phyloP scores from a whole-genome alignment of 2,329 filamentous ascomycete species.

The Chrysoporthe deuterocubensis region DNA sequence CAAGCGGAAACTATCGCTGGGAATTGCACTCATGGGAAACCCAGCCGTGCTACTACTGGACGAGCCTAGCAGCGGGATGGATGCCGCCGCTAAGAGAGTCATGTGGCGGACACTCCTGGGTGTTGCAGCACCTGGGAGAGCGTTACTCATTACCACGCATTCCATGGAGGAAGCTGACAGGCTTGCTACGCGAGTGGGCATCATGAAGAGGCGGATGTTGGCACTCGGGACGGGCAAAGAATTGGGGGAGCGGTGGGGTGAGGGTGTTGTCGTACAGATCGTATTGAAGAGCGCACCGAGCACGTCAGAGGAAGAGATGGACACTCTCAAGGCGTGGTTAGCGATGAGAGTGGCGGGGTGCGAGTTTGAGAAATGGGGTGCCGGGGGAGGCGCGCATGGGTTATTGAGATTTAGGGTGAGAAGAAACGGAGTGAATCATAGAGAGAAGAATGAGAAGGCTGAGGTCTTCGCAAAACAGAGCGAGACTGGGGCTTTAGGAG shows the following conservation, averaged over 20 bases:
- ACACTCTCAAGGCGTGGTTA: slow-evolving; percentile 69
- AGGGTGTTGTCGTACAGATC: slow-evolving; percentile 80
- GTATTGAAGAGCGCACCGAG: slow-evolving; percentile 76
- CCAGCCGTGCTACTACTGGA: slow-evolving; percentile 86
- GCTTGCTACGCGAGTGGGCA: slow-evolving; percentile 80
- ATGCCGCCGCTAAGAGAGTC: slow-evolving; percentile 85
- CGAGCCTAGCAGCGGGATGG: slow-evolving; percentile 86
- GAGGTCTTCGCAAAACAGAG: neutral
- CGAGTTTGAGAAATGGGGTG: slow-evolving; percentile 56
- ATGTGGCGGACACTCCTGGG: slow-evolving; percentile 85
- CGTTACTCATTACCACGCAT: slow-evolving; percentile 87
- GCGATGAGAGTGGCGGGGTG: slow-evolving; percentile 63
- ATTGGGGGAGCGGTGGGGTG: slow-evolving; percentile 75
- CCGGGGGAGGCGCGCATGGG: slow-evolving; percentile 21
- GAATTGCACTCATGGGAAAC: slow-evolving; percentile 91
- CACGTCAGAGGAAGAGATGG: slow-evolving; percentile 71
- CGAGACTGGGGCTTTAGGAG: neutral
- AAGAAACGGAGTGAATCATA: slow-evolving; percentile 29
- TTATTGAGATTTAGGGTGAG: slow-evolving; percentile 24
- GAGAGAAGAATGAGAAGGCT: neutral
- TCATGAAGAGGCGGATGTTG: slow-evolving; percentile 84
- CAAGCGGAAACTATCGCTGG: slow-evolving; percentile 88
- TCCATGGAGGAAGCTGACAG: slow-evolving; percentile 96
- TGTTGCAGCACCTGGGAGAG: slow-evolving; percentile 70
- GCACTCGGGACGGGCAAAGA: slow-evolving; percentile 77